These are phyloP conservation scores for Gonapodya sp. DNA, from an alignment of 192 early-diverging fungal genomes.

Conservation along the genomic window DNA sequence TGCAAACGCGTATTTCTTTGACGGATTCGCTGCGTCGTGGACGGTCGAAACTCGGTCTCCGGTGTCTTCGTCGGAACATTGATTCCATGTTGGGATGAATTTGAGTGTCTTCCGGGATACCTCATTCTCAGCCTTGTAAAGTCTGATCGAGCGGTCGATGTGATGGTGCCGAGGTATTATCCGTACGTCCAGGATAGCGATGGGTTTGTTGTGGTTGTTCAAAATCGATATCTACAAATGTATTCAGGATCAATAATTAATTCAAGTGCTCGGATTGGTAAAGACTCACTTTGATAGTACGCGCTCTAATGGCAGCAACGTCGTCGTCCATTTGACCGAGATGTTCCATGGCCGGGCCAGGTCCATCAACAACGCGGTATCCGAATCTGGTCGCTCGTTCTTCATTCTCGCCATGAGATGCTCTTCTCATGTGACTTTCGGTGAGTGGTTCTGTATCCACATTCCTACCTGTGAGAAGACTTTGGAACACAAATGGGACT, in stretches of 20 bases:
- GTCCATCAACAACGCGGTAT: not conserved
- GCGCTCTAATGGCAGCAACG: not conserved
- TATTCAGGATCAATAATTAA: not conserved
- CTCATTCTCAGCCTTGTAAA: conserved; percentile 13
- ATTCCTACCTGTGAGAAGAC: not conserved
- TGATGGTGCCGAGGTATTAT: conserved; percentile 1
- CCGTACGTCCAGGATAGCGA: conserved; percentile 4
- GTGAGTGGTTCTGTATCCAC: not conserved
- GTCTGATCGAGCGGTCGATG: conserved; percentile 7
- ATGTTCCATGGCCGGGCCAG: conserved; percentile 7
- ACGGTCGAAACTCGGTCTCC: not conserved
- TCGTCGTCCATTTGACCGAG: conserved; percentile 8
- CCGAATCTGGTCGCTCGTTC: not conserved
- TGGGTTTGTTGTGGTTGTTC: conserved; percentile 10
- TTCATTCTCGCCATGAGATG: not conserved
- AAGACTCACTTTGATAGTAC: conserved; percentile 9
- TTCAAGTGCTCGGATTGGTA: too few species aligned
- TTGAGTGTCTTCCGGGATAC: conserved; percentile 4
- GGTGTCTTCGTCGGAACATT: not conserved
- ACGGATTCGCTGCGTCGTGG: not conserved
- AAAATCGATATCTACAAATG: conserved; percentile 4
- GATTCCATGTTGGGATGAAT: not conserved
- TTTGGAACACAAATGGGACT: conserved; percentile 11
- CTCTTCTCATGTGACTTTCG: too few species aligned
- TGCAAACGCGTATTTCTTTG: not conserved